Percentiles rank a stretch among this genome's conserved stretches.
These are phyloP conservation scores for Trichoderma sp. DNA, from an alignment of 2,329 filamentous ascomycete genomes.

Conservation along the genomic window DNA sequence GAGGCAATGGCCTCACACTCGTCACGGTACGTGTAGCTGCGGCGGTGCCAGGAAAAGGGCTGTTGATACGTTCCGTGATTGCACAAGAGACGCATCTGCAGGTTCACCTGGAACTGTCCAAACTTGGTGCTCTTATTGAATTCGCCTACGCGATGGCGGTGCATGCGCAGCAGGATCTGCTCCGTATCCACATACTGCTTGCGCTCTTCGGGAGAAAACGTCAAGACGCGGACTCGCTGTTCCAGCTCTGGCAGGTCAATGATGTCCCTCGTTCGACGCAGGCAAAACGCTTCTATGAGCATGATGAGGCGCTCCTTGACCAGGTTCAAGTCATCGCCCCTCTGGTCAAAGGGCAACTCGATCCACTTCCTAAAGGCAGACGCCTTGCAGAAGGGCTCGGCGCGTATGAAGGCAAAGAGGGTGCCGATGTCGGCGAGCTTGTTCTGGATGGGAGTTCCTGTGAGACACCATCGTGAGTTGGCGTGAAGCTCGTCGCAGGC, in stretches of 20 bases:
- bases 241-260: constrained; percentile 41
- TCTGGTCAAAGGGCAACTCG: constrained; percentile 42
- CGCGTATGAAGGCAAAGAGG: constrained; percentile 52
- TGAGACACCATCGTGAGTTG: constrained; percentile 54
- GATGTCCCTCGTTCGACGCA: constrained; percentile 47
- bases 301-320: constrained; percentile 39
- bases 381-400: constrained; percentile 46
- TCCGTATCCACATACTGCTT: constrained; percentile 42
- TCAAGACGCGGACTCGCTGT: constrained; percentile 3
- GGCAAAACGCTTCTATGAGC: constrained; percentile 45
- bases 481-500: constrained; percentile 48
- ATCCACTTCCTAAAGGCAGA: constrained; percentile 49
- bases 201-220: background rate
- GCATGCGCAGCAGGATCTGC: constrained; percentile 43
- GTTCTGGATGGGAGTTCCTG: constrained; percentile 59
- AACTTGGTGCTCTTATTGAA: constrained; percentile 44
- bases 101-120: constrained; percentile 49
- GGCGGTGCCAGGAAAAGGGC: constrained; percentile 44
- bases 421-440: constrained; percentile 54
- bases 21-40: constrained; percentile 31
- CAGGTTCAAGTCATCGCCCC: constrained; percentile 29
- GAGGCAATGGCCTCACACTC: constrained; percentile 37
- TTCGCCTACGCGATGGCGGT: constrained; percentile 43
- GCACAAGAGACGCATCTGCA: constrained; percentile 52
- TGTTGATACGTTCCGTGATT: constrained; percentile 55